These are phyloP conservation scores for Globisporangium takayamanum DNA, from an alignment of 352 stramenopile genomes.

Conservation along the genomic window DNA sequence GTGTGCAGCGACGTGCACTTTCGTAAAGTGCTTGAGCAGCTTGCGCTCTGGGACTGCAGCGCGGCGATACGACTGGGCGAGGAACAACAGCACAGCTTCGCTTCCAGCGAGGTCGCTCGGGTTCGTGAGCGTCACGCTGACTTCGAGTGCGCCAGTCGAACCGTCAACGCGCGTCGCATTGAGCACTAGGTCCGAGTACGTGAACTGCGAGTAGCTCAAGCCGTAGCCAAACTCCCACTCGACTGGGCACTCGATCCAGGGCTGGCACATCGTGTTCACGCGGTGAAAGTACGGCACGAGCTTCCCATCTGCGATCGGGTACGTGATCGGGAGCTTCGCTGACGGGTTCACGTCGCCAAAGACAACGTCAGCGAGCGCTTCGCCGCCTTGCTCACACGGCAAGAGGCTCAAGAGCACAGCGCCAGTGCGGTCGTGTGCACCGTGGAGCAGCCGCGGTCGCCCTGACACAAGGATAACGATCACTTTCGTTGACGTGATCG, in stretches of 20 bases:
- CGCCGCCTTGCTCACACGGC: conserved; percentile 71
- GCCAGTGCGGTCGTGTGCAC: conserved; percentile 30
- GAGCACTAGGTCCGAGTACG: conserved; percentile 45
- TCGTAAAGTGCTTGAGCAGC: conserved; percentile 70
- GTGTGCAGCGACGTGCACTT: conserved; percentile 35
- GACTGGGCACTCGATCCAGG: conserved; percentile 42
- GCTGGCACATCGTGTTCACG: conserved; percentile 51
- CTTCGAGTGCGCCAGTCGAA: conserved; percentile 23
- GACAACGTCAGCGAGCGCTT: conserved; percentile 62
- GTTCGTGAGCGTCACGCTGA: conserved; percentile 64
- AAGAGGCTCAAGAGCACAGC: conserved; percentile 69
- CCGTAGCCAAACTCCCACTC: conserved; percentile 66
- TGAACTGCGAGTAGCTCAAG: conserved; percentile 60
- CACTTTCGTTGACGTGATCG: conserved; percentile 54
- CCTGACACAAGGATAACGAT: conserved; percentile 66
- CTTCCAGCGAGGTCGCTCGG: conserved; percentile 32
- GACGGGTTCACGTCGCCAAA: conserved; percentile 67
- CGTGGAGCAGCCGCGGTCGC: conserved; percentile 48
- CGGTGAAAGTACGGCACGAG: conserved; percentile 64
- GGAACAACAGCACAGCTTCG: conserved; percentile 70
- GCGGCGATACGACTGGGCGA: conserved; percentile 44
- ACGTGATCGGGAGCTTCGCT: conserved; percentile 75
- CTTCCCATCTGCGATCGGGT: conserved; percentile 37
- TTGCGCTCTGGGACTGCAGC: conserved; percentile 60
- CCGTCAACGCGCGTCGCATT: conserved; percentile 26